Evolutionary conservation across 345 rosid genomes (phyloP), one percentile per base, ranked within the genome.

Genomic region (Gossypium sturtianum): DNA sequence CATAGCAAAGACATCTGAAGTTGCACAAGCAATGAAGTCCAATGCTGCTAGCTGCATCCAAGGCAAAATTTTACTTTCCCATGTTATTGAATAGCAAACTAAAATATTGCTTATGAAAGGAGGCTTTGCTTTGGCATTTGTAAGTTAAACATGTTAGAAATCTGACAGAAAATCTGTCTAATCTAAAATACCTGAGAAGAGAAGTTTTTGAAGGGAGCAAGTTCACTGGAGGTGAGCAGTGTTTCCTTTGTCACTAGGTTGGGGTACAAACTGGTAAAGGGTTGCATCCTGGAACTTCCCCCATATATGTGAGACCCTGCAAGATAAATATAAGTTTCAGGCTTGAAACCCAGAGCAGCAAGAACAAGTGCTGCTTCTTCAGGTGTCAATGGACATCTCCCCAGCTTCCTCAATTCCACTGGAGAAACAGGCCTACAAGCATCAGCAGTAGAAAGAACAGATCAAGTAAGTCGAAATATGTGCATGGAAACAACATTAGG

Each of bases 301-400:
- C 97, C 97, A 74, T 87, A 92, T 79, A 87, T 81, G 8, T 81
- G 75, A 47, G 97, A 91, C 54, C 97, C 91, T 3, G 98, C 98
- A 20, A 94, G 85, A 80, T 91, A 94, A 69, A 91, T 92, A 80
- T 85, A 87, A 12, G 98, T 86, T 73, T 79, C 81, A 27, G 80
- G 82, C 57, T 83, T 87, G 73, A 89, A 87, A 48, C 96, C 95
- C 66, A 94, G 91, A 29, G 89, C 93, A n/a, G 90, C 88, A 72
- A 92, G 97, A 77, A 94, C 89, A 1, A 92, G 82, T 34, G 93
- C 88, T 27, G 93, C 98, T 83, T 94, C 98, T 82, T 94, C 98
- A 15, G 97, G 98, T 74, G 98, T 94, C 79, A 91, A 74, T n/a
- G 96, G 98, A 72, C 98, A 94, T 80, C 87, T 94, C 4, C 98